phyloP scores from a whole-genome alignment of 345 rosid species.

The Odontarrhena argentea region DNA sequence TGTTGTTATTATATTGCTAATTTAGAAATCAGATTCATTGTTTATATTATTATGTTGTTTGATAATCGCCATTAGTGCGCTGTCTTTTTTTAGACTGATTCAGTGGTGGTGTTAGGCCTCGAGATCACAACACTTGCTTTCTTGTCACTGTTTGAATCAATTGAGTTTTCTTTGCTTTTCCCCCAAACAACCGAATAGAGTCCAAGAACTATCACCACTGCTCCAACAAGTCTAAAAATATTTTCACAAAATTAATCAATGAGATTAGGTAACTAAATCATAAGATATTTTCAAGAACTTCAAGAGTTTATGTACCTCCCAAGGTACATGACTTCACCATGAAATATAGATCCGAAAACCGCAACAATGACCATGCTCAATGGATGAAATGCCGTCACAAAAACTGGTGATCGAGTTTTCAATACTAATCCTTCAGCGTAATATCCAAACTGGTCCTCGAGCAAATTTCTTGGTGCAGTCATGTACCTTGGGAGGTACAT shows the following conservation, averaged over 20 bases:
- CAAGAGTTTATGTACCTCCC: conserved; percentile 49
- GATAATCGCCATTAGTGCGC: conserved; percentile 23
- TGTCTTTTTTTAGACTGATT: conserved; percentile 12
- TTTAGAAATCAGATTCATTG: conserved; percentile 26
- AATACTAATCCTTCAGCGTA: too few species aligned
- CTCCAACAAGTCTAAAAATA: conserved; percentile 59
- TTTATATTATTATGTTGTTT: conserved; percentile 18
- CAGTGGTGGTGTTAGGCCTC: conserved; percentile 27
- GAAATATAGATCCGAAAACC: too few species aligned
- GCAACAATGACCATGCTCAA: too few species aligned
- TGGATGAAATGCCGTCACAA: too few species aligned
- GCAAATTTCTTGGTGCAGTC: conserved; percentile 54
- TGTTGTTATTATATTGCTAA: too few species aligned
- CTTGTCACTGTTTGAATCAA: conserved; percentile 32
- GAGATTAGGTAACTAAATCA: neutral
- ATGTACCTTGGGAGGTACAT: conserved; percentile 56
- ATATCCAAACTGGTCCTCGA: too few species aligned
- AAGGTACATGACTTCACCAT: conserved; percentile 49
- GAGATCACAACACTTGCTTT: conserved; percentile 31
- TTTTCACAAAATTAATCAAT: neutral
- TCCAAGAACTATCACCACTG: conserved; percentile 63
- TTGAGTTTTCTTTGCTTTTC: conserved; percentile 57
- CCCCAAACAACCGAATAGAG: conserved; percentile 82
- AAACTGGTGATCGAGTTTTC: too few species aligned
- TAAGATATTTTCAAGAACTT: conserved; percentile 15